phyloP scores from a whole-genome alignment of 1,284 basidiomycete species.

The Malassezia globosa region DNA sequence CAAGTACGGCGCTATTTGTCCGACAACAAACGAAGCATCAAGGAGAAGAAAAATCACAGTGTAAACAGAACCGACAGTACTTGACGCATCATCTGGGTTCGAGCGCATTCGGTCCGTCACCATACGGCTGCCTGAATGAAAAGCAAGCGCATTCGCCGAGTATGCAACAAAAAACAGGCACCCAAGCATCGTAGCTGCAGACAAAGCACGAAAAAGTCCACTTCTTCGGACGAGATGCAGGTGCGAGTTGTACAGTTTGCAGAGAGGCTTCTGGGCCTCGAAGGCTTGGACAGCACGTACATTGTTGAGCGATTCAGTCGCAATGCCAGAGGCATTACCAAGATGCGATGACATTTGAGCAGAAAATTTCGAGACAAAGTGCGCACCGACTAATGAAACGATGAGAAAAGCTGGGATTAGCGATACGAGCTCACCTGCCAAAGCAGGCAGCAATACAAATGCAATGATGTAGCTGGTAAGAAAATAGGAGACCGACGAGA shows the following conservation, averaged over 20 bases:
- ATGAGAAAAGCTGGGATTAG: slow-evolving; percentile 29
- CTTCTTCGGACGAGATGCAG: slow-evolving; percentile 27
- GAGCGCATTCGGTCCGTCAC: slow-evolving; percentile 21
- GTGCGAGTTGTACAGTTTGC: slow-evolving; percentile 26
- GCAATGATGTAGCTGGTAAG: slow-evolving; percentile 30
- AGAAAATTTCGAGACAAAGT: slow-evolving; percentile 25
- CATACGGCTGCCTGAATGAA: slow-evolving; percentile 28
- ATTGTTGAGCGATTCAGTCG: slow-evolving; percentile 29
- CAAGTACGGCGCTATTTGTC: slow-evolving; percentile 35
- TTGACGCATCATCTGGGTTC: neutral
- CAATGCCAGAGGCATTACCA: slow-evolving; percentile 24
- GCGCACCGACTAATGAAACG: slow-evolving; percentile 25
- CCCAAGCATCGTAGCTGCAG: slow-evolving; percentile 28
- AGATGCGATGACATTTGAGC: slow-evolving; percentile 27
- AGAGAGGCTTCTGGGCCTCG: slow-evolving; percentile 23
- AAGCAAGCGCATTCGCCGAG: slow-evolving; percentile 34
- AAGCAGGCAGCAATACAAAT: slow-evolving; percentile 27
- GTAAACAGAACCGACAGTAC: slow-evolving; percentile 29
- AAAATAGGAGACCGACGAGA: slow-evolving; percentile 32
- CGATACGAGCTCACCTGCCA: slow-evolving; percentile 29
- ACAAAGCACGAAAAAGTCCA: slow-evolving; percentile 26
- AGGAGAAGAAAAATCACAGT: slow-evolving; percentile 39
- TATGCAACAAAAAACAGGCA: slow-evolving; percentile 36
- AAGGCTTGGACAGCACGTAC: slow-evolving; percentile 34
- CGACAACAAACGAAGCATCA: slow-evolving; percentile 35